phyloP scores from a whole-genome alignment of 331 rosid genomes.

The Dryas integrifolia region DNA sequence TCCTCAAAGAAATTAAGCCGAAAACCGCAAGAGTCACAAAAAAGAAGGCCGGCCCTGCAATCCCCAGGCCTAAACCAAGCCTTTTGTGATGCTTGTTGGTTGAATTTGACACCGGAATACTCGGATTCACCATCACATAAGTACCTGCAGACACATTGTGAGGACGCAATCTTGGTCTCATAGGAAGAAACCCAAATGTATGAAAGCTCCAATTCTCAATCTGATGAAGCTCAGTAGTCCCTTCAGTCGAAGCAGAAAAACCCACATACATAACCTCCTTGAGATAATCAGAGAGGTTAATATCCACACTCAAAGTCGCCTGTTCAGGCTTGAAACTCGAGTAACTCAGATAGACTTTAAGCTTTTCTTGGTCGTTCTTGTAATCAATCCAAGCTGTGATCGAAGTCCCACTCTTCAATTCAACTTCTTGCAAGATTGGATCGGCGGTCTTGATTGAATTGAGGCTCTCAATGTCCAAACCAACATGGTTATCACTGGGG shows the following conservation, averaged over 20 bases:
- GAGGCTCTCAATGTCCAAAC: conserved; percentile 47
- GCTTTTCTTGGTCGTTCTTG: conserved; percentile 35
- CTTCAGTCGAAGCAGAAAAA: conserved; percentile 59
- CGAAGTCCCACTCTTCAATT: conserved; percentile 53
- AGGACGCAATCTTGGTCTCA: conserved; percentile 25
- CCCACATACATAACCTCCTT: conserved; percentile 48
- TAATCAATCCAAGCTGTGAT: conserved; percentile 77
- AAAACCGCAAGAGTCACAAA: conserved; percentile 46
- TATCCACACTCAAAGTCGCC: conserved; percentile 38
- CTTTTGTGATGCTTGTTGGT: conserved; percentile 25
- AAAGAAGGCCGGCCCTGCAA: conserved; percentile 51
- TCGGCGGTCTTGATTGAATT: conserved; percentile 49
- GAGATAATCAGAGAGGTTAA: conserved; percentile 48
- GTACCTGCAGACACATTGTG: conserved; percentile 58
- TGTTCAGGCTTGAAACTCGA: conserved; percentile 39
- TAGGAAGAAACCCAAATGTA: conserved; percentile 35
- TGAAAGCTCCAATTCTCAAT: conserved; percentile 60
- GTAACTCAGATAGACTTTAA: conserved; percentile 52
- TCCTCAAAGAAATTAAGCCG: conserved; percentile 44
- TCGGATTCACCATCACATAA: conserved; percentile 31
- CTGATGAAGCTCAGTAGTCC: conserved; percentile 64
- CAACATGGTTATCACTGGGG: conserved; percentile 60
- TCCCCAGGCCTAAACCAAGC: conserved; percentile 53
- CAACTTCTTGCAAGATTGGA: conserved; percentile 42
- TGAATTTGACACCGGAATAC: conserved; percentile 32